Conservation (phyloP, 805 yeast species). For the Ogataea polymorpha region DNA sequence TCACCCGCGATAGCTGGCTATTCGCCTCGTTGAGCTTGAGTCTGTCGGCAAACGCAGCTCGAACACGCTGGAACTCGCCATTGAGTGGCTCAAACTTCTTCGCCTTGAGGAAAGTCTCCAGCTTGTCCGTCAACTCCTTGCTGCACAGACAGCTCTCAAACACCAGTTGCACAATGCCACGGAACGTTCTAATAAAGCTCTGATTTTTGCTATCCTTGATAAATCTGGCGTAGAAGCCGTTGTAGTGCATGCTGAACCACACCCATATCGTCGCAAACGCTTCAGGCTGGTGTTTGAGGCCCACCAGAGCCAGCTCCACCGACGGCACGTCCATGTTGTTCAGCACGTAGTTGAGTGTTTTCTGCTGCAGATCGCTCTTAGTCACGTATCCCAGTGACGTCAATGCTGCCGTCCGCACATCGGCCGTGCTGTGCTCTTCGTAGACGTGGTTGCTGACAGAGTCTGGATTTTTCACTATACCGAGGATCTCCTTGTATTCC, state of each 20-base stretch:
- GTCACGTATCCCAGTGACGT: slow-evolving; percentile 50
- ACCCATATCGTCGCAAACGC: slow-evolving; percentile 41
- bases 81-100: slow-evolving; percentile 24
- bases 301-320: slow-evolving; percentile 58
- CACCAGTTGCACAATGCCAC: slow-evolving; percentile 41
- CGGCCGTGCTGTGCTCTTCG: slow-evolving; percentile 23
- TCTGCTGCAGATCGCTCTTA: slow-evolving; percentile 44
- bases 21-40: slow-evolving; percentile 25
- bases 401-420: slow-evolving; percentile 55
- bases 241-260: slow-evolving; percentile 56
- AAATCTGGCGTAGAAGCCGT: slow-evolving; percentile 49
- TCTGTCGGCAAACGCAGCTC: slow-evolving; percentile 25
- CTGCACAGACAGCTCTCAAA: slow-evolving; percentile 32
- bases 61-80: slow-evolving; percentile 20
- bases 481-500: slow-evolving; percentile 59
- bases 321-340: slow-evolving; percentile 53
- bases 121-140: slow-evolving; percentile 14
- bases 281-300: slow-evolving; percentile 41
- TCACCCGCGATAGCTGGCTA: slow-evolving; percentile 1
- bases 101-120: slow-evolving; percentile 20
- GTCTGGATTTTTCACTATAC: slow-evolving; percentile 49
- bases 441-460: slow-evolving; percentile 40
- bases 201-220: slow-evolving; percentile 42
- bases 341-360: slow-evolving; percentile 54
- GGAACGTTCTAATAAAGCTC: slow-evolving; percentile 40